Evolutionary conservation across 2,329 filamentous ascomycete genomes (phyloP).

Genomic region (Microdochium nivale): DNA sequence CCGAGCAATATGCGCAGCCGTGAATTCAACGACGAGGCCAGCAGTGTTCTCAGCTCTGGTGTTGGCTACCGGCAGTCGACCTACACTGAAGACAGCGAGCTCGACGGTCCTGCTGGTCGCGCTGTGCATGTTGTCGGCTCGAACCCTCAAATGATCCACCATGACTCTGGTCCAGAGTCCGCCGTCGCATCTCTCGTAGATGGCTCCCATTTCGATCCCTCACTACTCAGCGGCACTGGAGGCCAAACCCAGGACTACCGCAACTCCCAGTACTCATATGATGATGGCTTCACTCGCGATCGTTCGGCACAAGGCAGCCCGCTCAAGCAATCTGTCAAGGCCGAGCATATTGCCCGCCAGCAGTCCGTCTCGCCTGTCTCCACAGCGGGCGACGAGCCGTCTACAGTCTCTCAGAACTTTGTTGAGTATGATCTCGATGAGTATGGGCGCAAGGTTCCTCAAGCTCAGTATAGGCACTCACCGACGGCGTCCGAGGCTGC

Average conservation of each 20-base stretch:
- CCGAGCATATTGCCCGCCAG: constrained; percentile 26
- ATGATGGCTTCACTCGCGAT: constrained; percentile 5
- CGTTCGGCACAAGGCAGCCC: constrained; percentile 27
- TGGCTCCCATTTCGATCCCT: constrained; percentile 61
- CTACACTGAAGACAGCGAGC: constrained; percentile 44
- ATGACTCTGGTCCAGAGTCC: constrained; percentile 69
- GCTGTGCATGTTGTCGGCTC: constrained; percentile 62
- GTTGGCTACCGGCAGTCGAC: constrained; percentile 44
- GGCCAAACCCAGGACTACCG: constrained; percentile 39
- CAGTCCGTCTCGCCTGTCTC: constrained; percentile 31
- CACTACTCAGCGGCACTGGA: constrained; percentile 56
- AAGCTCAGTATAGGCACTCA: constrained; percentile 34
- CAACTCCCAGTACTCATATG: constrained; percentile 11
- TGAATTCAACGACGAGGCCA: constrained; percentile 52
- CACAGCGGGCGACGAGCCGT: constrained; percentile 13
- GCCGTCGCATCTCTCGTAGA: constrained; percentile 81
- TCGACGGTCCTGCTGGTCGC: constrained; percentile 45
- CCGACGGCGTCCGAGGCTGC: constrained; percentile 49
- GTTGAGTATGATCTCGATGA: constrained; percentile 50
- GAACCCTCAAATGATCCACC: constrained; percentile 70
- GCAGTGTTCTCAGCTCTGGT: constrained; percentile 41
- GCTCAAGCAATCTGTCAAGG: constrained; percentile 29
- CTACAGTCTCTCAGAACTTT: constrained; percentile 33
- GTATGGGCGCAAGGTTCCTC: constrained; percentile 45
- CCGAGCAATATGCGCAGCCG: constrained; percentile 37